These are phyloP conservation scores for Erysimum cheiranthoides DNA, from an alignment of 345 rosid genomes.

Conservation along the genomic window DNA sequence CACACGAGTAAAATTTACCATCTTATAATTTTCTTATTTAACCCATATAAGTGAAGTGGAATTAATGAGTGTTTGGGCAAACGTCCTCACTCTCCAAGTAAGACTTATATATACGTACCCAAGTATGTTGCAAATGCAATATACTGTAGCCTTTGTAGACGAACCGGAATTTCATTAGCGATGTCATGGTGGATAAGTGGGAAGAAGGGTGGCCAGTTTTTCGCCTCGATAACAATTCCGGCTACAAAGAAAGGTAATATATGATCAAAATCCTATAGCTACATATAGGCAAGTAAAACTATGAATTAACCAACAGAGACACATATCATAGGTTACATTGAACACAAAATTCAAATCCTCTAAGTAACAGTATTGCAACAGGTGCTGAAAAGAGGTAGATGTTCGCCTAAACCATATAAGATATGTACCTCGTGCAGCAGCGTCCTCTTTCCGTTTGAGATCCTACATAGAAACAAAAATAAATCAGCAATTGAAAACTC, in stretches of 20 bases:
- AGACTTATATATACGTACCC: constrained; percentile 51
- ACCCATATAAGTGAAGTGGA: background rate
- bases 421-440: constrained; percentile 81
- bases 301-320: background rate
- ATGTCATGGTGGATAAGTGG: constrained; percentile 91
- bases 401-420: constrained; percentile 1
- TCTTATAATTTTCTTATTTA: background rate
- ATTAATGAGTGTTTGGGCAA: background rate
- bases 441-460: constrained; percentile 86
- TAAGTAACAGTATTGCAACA: background rate
- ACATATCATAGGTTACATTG: background rate
- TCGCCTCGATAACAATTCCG: constrained; percentile 72
- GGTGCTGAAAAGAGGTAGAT: constrained; percentile 9
- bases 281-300: background rate
- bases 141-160: constrained; percentile 79
- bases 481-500: background rate
- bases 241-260: constrained; percentile 51
- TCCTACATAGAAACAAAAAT: constrained; percentile 60
- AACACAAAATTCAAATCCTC: constrained; percentile 20
- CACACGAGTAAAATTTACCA: background rate
- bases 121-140: constrained; percentile 75
- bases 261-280: background rate
- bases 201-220: constrained; percentile 88
- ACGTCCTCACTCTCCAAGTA: background rate
- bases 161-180: constrained; percentile 79